Base-by-base conservation (phyloP, 768 basidiomycete genomes). In the Tulasnella calospora region DNA sequence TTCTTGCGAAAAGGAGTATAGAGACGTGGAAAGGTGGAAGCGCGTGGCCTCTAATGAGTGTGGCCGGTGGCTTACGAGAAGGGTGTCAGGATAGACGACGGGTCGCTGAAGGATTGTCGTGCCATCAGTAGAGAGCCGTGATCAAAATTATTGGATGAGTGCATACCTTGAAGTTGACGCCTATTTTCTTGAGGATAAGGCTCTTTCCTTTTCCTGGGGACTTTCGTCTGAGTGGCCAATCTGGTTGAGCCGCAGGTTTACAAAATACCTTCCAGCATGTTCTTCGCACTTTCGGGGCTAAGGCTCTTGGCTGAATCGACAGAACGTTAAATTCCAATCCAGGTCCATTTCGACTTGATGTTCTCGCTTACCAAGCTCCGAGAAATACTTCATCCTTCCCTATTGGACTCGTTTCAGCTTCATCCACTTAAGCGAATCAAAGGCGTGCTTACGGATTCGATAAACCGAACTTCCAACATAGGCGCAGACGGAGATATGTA, bases 21-120 rank as follows among this genome's bases (percentile, higher is more conserved):
- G 89, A 23, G 86, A 55, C 27, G 71, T 69, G 46, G 83, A 83
- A 71, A 90, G 84, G 67, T 85, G 84, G 82, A 93, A 90, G 40
- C 88, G 85, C 23, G 85, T 85, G 84, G 72, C 87, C 80, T 19
- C 81, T 5, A 76, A 57, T 21, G 76, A 69, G 30, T 80, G 71
- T 80, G 82, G 87, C 83, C 71, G 81, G 71, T 79, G 85, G 81
- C 55, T 82, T 21, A 83, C 84, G 55, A 84, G 83, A 0, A 90
- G 87, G 46, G 92, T 92, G 83, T 94, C 92, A 35, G 93, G 93
- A 81, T 88, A 94, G 17, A 89, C 90, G 15, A 93, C 92, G 0
- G 93, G 93, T 30, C 90, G 87, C 78, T 88, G 35, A 75, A 46
- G 13, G 36, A 19, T 51, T 27, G 36, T 17, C 12, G 17, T n/a